Conservation (phyloP, 2,329 filamentous ascomycete species). For the Paraphaeosphaeria sporulosa region DNA sequence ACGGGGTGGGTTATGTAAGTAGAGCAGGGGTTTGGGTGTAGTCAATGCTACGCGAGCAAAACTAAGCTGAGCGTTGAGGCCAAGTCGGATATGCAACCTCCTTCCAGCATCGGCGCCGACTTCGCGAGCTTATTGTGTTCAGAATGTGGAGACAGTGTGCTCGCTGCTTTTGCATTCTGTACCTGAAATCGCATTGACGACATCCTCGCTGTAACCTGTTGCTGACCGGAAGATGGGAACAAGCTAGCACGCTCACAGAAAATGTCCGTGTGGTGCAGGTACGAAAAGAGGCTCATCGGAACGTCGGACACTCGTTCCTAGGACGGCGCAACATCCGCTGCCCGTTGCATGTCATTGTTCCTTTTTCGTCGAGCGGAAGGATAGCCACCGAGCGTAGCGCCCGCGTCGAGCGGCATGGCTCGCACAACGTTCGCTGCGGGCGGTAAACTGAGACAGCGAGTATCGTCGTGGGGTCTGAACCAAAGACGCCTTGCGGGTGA, state of each 20-base stretch:
- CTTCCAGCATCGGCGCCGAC: slow-evolving; percentile 18
- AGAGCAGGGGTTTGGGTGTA: slow-evolving; percentile 15
- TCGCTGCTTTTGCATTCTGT: slow-evolving; percentile 34
- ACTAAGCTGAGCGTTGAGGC: slow-evolving; percentile 18
- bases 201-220: slow-evolving; percentile 15
- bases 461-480: slow-evolving; percentile 25
- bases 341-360: slow-evolving; percentile 12
- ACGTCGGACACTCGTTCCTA: slow-evolving; percentile 35
- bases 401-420: slow-evolving; percentile 15
- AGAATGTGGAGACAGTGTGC: slow-evolving; percentile 23
- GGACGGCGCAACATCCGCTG: slow-evolving; percentile 10
- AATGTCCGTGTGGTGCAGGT: slow-evolving; percentile 40
- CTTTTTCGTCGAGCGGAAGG: slow-evolving; percentile 15
- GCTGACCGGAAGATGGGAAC: slow-evolving; percentile 32
- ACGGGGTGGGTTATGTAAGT: slow-evolving; percentile 31
- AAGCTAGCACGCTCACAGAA: slow-evolving; percentile 26
- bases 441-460: slow-evolving; percentile 25
- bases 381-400: slow-evolving; percentile 13
- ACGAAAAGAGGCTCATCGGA: slow-evolving; percentile 30
- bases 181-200: slow-evolving; percentile 9
- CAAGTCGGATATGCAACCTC: slow-evolving; percentile 19
- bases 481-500: slow-evolving; percentile 28
- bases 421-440: slow-evolving; percentile 1
- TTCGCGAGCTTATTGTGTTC: slow-evolving; percentile 10
- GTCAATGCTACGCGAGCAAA: slow-evolving; percentile 18